These are phyloP conservation scores for Nakazawaea populi DNA, from an alignment of 805 yeast genomes.

Conservation along the genomic window DNA sequence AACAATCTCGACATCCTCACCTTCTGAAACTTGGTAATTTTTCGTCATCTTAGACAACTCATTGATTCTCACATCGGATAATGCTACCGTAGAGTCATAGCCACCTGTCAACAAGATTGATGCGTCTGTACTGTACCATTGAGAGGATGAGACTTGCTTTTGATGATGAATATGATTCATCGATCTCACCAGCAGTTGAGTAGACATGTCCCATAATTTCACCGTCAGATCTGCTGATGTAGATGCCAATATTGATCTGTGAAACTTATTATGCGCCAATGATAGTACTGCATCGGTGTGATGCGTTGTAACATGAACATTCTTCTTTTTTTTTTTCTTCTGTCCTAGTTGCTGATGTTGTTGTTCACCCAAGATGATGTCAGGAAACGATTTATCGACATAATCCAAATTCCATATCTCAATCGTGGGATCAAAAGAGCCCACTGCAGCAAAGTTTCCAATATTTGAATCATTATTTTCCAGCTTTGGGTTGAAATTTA, in stretches of 20 bases:
- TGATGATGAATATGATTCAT: conserved; percentile 64
- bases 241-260: conserved; percentile 83
- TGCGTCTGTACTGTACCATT: conserved; percentile 73
- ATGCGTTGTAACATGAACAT: conserved; percentile 57
- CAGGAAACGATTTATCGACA: conserved; percentile 92
- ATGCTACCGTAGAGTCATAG: conserved; percentile 76
- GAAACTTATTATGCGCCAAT: conserved; percentile 72
- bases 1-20: conserved; percentile 79
- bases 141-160: conserved; percentile 77
- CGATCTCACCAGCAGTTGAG: conserved; percentile 73
- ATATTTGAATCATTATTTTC: conserved; percentile 37
- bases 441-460: conserved; percentile 93
- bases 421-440: conserved; percentile 95
- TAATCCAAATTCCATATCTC: conserved; percentile 96
- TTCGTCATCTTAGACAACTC: conserved; percentile 56
- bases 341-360: conserved; percentile 34
- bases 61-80: conserved; percentile 79
- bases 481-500: conserved; percentile 63
- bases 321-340: conserved; percentile 42
- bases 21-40: conserved; percentile 49
- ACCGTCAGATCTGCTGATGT: conserved; percentile 95
- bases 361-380: conserved; percentile 81
- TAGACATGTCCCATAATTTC: conserved; percentile 88
- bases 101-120: conserved; percentile 84
- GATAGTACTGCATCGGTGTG: conserved; percentile 95